A percentile compares a stretch with the other conserved stretches of the same genome.
These are phyloP conservation scores for Centella asiatica DNA, from an alignment of 129 eudicot species.

Conservation along the genomic window DNA sequence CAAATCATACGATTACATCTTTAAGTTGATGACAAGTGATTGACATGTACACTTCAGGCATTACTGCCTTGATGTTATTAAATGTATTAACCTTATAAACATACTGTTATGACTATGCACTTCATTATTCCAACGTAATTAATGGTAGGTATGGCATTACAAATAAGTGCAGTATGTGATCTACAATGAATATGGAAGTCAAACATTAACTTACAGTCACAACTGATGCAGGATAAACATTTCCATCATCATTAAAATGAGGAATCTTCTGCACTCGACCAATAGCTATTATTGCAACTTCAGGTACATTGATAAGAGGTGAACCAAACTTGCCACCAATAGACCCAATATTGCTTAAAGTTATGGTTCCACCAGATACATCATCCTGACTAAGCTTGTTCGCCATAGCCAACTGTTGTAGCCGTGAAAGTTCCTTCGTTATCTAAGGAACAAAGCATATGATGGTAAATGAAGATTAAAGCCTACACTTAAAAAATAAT, in stretches of 20 bases:
- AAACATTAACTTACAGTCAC: constrained; percentile 54
- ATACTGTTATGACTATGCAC: too few species aligned
- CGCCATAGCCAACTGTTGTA: constrained; percentile 60
- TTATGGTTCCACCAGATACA: constrained; percentile 80
- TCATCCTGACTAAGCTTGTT: constrained; percentile 86
- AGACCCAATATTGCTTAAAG: constrained; percentile 88
- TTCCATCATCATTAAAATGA: constrained; percentile 55
- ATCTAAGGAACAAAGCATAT: constrained; percentile 29
- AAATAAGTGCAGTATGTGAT: background rate
- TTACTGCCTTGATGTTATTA: too few species aligned
- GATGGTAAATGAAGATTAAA: background rate
- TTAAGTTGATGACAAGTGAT: too few species aligned
- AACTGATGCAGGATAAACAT: constrained; percentile 52
- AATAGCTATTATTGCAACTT: constrained; percentile 85
- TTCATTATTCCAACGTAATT: too few species aligned
- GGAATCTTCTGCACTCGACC: constrained; percentile 70
- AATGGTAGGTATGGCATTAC: background rate
- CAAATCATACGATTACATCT: too few species aligned
- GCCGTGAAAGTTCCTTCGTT: constrained; percentile 72
- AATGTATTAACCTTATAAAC: too few species aligned
- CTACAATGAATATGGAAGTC: background rate
- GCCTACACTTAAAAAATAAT: background rate
- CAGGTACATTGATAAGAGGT: constrained; percentile 85
- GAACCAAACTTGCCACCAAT: constrained; percentile 98
- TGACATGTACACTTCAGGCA: too few species aligned